Evolutionary conservation across 345 rosid species (phyloP).

Genomic region (Turritis glabra): DNA sequence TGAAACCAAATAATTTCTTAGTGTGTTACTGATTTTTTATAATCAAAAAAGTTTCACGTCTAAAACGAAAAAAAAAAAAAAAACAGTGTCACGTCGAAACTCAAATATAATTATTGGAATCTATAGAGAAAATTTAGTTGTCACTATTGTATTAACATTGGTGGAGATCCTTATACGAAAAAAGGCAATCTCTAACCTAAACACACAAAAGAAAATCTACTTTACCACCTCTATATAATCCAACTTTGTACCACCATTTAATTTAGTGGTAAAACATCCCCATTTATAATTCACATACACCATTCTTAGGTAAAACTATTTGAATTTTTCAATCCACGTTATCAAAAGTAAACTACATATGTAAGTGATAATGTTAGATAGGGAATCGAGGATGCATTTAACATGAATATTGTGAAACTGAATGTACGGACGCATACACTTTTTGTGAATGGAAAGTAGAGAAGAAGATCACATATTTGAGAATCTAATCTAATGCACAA

Average conservation of each 20-base stretch:
- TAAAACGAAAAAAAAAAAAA: too few relatives aligned
- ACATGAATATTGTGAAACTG: slow-evolving; percentile 9
- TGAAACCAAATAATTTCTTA: too few relatives aligned
- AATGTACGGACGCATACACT: slow-evolving; percentile 1
- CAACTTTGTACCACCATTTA: background rate
- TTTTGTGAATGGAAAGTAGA: slow-evolving; percentile 15
- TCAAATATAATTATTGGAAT: background rate
- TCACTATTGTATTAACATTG: background rate
- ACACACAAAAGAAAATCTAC: background rate
- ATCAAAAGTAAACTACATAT: background rate
- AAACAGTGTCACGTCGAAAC: background rate
- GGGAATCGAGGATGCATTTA: background rate
- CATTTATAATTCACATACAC: background rate
- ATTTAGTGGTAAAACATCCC: background rate
- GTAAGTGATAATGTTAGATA: background rate
- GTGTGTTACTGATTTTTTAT: background rate
- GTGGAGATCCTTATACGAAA: background rate
- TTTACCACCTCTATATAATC: background rate
- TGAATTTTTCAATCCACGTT: background rate
- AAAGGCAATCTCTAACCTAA: background rate
- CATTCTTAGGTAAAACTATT: background rate
- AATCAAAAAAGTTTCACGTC: too few relatives aligned
- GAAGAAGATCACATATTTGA: slow-evolving; percentile 20
- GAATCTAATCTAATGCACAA: slow-evolving; percentile 26
- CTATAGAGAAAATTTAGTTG: background rate